Conservation (phyloP, 768 basidiomycete species). For the Rhodotorula graminis region DNA sequence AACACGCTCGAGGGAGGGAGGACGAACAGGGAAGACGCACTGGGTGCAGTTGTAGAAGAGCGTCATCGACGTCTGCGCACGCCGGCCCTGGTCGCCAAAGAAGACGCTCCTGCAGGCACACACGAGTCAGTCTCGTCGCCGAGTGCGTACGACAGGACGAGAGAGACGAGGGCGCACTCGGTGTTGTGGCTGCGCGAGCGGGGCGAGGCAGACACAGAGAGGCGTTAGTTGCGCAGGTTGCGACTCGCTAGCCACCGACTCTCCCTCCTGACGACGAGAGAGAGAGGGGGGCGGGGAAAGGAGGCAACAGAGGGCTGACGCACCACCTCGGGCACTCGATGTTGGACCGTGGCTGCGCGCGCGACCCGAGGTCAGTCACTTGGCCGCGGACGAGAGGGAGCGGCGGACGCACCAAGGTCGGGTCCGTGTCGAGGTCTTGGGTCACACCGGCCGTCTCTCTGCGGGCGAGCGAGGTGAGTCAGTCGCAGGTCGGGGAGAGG, state of each 20-base stretch:
- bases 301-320: neutral
- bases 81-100: conserved; percentile 95
- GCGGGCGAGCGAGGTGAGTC: neutral
- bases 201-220: neutral
- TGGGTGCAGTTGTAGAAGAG: conserved; percentile 73
- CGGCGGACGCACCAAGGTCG: conserved; percentile 63
- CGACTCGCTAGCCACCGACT: too few species aligned
- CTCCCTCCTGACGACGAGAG: too few species aligned
- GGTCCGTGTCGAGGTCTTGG: conserved; percentile 77
- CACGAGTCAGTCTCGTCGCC: neutral
- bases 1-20: neutral
- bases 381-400: too few species aligned
- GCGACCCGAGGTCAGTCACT: too few species aligned
- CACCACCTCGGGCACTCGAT: conserved; percentile 32
- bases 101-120: conserved; percentile 67
- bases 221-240: too few species aligned
- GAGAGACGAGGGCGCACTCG: conserved; percentile 42
- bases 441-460: conserved; percentile 94
- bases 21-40: conserved; percentile 5
- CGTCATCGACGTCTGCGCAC: conserved; percentile 91
- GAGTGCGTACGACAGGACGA: neutral
- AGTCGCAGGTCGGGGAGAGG: neutral
- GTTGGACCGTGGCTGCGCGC: conserved; percentile 17
- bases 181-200: conserved; percentile 4
- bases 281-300: too few species aligned